Conservation (phyloP, 371 early-diverging fungal genomes). For the Mucor velutinosus region DNA sequence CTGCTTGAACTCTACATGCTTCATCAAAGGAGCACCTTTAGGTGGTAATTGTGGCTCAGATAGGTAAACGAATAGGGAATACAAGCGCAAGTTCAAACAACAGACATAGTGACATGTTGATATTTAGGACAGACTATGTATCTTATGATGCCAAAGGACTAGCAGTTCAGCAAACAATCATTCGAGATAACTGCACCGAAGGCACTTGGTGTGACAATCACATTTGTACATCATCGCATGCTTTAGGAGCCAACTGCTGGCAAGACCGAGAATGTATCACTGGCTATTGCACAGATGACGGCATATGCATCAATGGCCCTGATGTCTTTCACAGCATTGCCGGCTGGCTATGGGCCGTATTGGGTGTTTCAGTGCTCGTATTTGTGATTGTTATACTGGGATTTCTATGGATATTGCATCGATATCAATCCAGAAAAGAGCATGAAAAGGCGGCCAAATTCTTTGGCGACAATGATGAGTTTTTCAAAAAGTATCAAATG, state of each 20-base stretch:
- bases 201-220: slow-evolving; percentile 35
- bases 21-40: slow-evolving; percentile 46
- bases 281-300: slow-evolving; percentile 38
- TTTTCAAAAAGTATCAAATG: slow-evolving; percentile 44
- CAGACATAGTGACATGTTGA: neutral
- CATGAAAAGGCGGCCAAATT: slow-evolving; percentile 43
- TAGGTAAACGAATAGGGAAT: slow-evolving; percentile 22
- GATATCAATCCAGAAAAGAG: slow-evolving; percentile 48
- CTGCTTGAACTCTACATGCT: slow-evolving; percentile 48
- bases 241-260: slow-evolving; percentile 18
- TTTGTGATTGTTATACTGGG: slow-evolving; percentile 38
- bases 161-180: slow-evolving; percentile 37
- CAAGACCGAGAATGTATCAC: slow-evolving; percentile 53
- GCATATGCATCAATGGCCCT: slow-evolving; percentile 40
- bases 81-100: neutral
- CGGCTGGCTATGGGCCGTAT: slow-evolving; percentile 45
- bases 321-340: slow-evolving; percentile 45
- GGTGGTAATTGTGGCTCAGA: slow-evolving; percentile 47
- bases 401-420: slow-evolving; percentile 44
- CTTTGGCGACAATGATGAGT: slow-evolving; percentile 52
- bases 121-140: slow-evolving; percentile 28
- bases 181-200: slow-evolving; percentile 52
- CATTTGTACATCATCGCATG: slow-evolving; percentile 32
- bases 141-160: slow-evolving; percentile 29
- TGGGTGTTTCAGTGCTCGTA: slow-evolving; percentile 34